phyloP scores from a whole-genome alignment of 306 rosid species.

The Dalbergia cultrata region DNA sequence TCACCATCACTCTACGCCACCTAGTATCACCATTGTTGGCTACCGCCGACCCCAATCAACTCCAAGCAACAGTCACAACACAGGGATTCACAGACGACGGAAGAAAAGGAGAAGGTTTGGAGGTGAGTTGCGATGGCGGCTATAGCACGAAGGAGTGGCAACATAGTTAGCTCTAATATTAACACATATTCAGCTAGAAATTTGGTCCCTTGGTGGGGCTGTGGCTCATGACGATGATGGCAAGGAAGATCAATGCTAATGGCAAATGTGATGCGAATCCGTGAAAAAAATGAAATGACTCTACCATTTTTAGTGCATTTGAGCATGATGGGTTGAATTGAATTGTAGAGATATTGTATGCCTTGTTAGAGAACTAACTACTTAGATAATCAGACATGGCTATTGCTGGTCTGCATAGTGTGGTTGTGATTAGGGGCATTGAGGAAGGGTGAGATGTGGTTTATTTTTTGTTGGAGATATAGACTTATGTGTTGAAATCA shows the following conservation, averaged over 20 bases:
- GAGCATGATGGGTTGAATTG: constrained; percentile 49
- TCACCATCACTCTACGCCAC: too few relatives aligned
- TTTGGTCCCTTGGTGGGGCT: constrained; percentile 42
- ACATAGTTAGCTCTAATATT: constrained; percentile 19
- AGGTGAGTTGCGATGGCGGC: too few relatives aligned
- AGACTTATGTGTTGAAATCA: too few relatives aligned
- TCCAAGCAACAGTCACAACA: too few relatives aligned
- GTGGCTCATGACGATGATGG: constrained; percentile 26
- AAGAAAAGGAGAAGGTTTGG: too few relatives aligned
- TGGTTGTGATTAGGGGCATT: constrained; percentile 58
- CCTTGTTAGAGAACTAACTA: constrained; percentile 33
- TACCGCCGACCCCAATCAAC: too few relatives aligned
- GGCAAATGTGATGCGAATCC: constrained; percentile 33
- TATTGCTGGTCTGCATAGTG: constrained; percentile 84
- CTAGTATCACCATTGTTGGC: too few relatives aligned
- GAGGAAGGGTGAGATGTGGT: too few relatives aligned
- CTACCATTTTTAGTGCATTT: constrained; percentile 59
- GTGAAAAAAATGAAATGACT: constrained; percentile 44
- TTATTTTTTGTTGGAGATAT: too few relatives aligned
- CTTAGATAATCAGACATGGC: constrained; percentile 64
- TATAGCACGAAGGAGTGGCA: background rate
- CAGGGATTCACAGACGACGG: too few relatives aligned
- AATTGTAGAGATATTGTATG: constrained; percentile 44
- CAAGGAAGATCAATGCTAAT: constrained; percentile 2
- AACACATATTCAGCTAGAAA: background rate